These are phyloP conservation scores for Fusarium sp. DNA, from an alignment of 2,329 filamentous ascomycete species.

Conservation along the genomic window DNA sequence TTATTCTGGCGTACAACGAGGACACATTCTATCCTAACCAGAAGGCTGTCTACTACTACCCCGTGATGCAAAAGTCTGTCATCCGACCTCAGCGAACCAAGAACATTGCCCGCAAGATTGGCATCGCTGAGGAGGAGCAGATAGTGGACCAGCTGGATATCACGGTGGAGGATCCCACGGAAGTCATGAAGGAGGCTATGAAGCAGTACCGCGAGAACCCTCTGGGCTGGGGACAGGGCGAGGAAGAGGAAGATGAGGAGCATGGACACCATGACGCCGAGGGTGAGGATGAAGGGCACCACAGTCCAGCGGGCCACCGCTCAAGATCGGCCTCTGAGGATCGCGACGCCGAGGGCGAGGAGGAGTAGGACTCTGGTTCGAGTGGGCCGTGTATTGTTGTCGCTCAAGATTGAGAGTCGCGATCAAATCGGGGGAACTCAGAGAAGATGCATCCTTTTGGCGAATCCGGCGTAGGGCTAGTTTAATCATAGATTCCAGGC, in stretches of 20 bases:
- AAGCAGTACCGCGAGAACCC: conserved; percentile 65
- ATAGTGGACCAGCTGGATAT: conserved; percentile 69
- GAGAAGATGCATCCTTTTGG: conserved; percentile 15
- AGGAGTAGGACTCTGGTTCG: conserved; percentile 41
- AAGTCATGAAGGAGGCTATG: conserved; percentile 65
- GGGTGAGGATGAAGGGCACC: conserved; percentile 36
- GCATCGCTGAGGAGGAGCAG: conserved; percentile 62
- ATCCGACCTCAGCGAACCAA: conserved; percentile 73
- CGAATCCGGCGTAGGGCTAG: conserved; percentile 35
- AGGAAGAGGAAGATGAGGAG: conserved; percentile 50
- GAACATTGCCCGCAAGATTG: conserved; percentile 69
- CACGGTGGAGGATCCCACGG: conserved; percentile 65
- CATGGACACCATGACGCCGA: conserved; percentile 47
- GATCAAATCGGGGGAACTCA: conserved; percentile 1
- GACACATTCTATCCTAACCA: conserved; percentile 62
- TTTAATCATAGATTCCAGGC: conserved; percentile 40
- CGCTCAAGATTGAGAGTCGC: conserved; percentile 4
- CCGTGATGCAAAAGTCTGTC: conserved; percentile 72
- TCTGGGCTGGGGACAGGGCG: conserved; percentile 59
- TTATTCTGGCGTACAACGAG: conserved; percentile 70
- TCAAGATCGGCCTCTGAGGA: conserved; percentile 49
- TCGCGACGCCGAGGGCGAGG: conserved; percentile 60
- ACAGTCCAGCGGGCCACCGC: conserved; percentile 39
- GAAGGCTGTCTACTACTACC: conserved; percentile 75
- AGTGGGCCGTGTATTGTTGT: conserved; percentile 5